Percentiles rank a stretch among this genome's conserved stretches.
Evolutionary conservation across 257 asterid species (phyloP).

Genomic region (Plectranthus barbatus): DNA sequence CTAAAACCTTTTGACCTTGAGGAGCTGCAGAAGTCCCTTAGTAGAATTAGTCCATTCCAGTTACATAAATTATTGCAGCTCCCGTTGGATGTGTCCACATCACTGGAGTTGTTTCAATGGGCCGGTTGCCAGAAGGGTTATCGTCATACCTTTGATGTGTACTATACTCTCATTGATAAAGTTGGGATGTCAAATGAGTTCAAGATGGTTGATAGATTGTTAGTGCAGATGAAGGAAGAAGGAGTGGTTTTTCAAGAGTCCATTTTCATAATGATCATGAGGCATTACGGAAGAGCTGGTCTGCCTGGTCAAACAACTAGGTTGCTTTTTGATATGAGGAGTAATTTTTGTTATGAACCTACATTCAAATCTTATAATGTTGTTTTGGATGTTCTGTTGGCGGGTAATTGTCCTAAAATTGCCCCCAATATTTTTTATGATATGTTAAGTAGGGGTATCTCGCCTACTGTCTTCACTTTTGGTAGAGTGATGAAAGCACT

Average conservation of each 20-base stretch:
- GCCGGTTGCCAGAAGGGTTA: constrained; percentile 66
- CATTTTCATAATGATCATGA: constrained; percentile 68
- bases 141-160: constrained; percentile 60
- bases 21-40: constrained; percentile 61
- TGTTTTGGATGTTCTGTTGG: constrained; percentile 60
- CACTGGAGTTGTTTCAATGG: constrained; percentile 60
- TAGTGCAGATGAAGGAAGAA: constrained; percentile 81
- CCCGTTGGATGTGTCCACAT: constrained; percentile 60
- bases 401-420: constrained; percentile 74
- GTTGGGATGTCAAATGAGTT: constrained; percentile 54
- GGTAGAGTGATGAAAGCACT: constrained; percentile 71
- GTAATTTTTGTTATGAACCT: constrained; percentile 60
- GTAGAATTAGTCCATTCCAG: constrained; percentile 64
- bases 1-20: constrained; percentile 80
- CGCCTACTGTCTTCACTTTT: constrained; percentile 73
- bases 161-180: constrained; percentile 65
- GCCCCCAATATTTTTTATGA: constrained; percentile 85
- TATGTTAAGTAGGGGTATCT: constrained; percentile 71
- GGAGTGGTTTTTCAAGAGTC: constrained; percentile 59
- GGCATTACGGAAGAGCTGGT: constrained; percentile 79
- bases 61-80: constrained; percentile 62
- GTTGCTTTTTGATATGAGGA: constrained; percentile 75
- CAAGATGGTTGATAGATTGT: constrained; percentile 48
- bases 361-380: constrained; percentile 79
- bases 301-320: constrained; percentile 89